A percentile compares a stretch with the other conserved stretches of the same genome.
Conservation (phyloP, 371 early-diverging fungal species). For the Blakeslea trispora region DNA sequence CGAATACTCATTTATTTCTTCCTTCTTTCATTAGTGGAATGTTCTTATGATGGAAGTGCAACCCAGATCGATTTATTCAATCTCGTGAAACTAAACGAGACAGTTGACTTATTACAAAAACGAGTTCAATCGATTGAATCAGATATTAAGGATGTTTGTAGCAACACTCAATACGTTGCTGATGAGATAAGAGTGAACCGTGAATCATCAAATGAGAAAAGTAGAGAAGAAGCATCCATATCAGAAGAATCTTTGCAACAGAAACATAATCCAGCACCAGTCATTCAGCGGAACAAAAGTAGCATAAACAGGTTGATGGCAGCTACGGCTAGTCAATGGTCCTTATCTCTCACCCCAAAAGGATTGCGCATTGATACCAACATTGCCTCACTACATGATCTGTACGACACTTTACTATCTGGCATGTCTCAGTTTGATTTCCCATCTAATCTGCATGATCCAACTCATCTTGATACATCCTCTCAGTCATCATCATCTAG, state of each 20-base stretch:
- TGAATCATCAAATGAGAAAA: slow-evolving; percentile 5
- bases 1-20: not conserved
- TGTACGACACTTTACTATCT: slow-evolving; percentile 42
- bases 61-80: slow-evolving; percentile 54
- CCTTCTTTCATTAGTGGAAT: slow-evolving; percentile 26
- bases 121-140: slow-evolving; percentile 38
- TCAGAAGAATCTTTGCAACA: not conserved
- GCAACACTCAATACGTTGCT: slow-evolving; percentile 37
- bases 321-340: slow-evolving; percentile 36
- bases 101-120: slow-evolving; percentile 36
- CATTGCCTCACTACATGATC: slow-evolving; percentile 41
- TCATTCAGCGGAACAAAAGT: not conserved
- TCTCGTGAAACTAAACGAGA: slow-evolving; percentile 46
- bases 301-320: slow-evolving; percentile 6
- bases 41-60: slow-evolving; percentile 50
- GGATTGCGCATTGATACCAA: slow-evolving; percentile 49
- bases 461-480: slow-evolving; percentile 13
- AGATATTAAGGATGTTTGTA: slow-evolving; percentile 31
- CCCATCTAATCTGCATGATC: slow-evolving; percentile 2
- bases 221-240: not conserved
- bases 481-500: slow-evolving; percentile 31
- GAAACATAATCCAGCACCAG: not conserved
- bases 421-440: slow-evolving; percentile 38
- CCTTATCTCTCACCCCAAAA: slow-evolving; percentile 39
- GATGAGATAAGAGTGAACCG: slow-evolving; percentile 27